phyloP scores from a whole-genome alignment of 371 early-diverging fungal genomes.

The Rhizopus stolonifer region DNA sequence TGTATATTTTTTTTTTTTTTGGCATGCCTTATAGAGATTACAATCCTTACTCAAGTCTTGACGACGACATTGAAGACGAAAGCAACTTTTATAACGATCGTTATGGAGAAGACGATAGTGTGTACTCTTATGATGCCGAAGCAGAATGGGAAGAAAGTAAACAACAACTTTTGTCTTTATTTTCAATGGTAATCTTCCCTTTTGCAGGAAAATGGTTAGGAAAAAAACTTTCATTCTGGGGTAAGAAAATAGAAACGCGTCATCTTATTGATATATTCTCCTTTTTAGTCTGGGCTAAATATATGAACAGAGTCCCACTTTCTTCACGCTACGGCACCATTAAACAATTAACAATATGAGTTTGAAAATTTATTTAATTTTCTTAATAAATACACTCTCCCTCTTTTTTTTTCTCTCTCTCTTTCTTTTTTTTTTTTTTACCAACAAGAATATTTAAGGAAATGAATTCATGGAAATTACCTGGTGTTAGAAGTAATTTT shows the following conservation, averaged over 20 bases:
- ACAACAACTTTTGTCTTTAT: conserved; percentile 52
- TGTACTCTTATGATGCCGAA: conserved; percentile 51
- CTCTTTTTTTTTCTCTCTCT: neutral
- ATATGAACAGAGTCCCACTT: conserved; percentile 8
- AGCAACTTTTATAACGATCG: conserved; percentile 9
- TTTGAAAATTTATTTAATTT: neutral
- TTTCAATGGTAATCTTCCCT: conserved; percentile 61
- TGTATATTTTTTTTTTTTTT: neutral
- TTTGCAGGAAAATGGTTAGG: conserved; percentile 62
- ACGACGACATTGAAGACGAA: conserved; percentile 32
- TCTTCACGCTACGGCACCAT: neutral
- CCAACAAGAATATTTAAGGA: neutral
- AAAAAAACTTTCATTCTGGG: conserved; percentile 58
- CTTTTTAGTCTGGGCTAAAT: conserved; percentile 27
- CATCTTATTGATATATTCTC: neutral
- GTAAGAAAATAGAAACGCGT: conserved; percentile 27
- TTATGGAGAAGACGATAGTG: conserved; percentile 27
- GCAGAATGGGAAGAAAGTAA: conserved; percentile 67
- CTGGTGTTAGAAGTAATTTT: conserved; percentile 40
- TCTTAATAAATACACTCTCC: too few relatives aligned
- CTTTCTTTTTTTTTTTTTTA: neutral
- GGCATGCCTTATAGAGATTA: conserved; percentile 9
- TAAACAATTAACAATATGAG: neutral
- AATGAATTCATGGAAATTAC: conserved; percentile 46
- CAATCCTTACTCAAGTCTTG: conserved; percentile 27